Base-by-base conservation (phyloP, 345 rosid species). In the Kandelia obovata region DNA sequence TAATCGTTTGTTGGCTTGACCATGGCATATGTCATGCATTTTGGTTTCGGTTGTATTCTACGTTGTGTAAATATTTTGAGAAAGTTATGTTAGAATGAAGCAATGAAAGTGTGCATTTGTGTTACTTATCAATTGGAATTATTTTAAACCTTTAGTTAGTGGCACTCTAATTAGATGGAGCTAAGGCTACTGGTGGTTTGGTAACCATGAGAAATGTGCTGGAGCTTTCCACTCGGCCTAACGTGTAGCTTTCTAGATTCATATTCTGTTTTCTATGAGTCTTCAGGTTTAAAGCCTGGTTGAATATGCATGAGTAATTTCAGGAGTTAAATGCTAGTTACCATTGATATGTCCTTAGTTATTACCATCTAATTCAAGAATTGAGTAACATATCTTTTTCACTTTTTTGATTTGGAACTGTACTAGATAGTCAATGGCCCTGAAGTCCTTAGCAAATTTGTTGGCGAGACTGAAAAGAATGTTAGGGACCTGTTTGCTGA, bases 401-500 rank as follows among this genome's bases (percentile, higher is more conserved):
- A 15, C 34, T 70, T 64, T 53, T 58, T 77, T 71, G 19, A 43
- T 71, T 78, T 30, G 59, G 62, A 68, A 81, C 53, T 71, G 53
- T 72, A 17, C 75, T 73, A 96, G 98, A 90, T 96, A 67, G 87
- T 96, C 64, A 96, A 96, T 82, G 97, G 98, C 67, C 99, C 98
- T 71, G 98, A 92, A 84, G 96, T 96, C 64, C 83, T 96, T 51
- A 92, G 96, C 87, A 96, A 96, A 85, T 92, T 88, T 82, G 97
- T 96, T 73, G 98, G 99, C 83, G 98, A 96, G 83, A 89, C 98
- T 37, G 98, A 96, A 79, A 96, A 92, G 84, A 90, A 90, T 69
- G 92, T 96, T 17, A 83, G 97, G 71, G 99, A 96, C 78, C 80
- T 96, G 58, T 96, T 92, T 78, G 96, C 95, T 78, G 98, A 96